These are phyloP conservation scores for Auricularia heimuer DNA, from an alignment of 768 basidiomycete species.

Conservation along the genomic window DNA sequence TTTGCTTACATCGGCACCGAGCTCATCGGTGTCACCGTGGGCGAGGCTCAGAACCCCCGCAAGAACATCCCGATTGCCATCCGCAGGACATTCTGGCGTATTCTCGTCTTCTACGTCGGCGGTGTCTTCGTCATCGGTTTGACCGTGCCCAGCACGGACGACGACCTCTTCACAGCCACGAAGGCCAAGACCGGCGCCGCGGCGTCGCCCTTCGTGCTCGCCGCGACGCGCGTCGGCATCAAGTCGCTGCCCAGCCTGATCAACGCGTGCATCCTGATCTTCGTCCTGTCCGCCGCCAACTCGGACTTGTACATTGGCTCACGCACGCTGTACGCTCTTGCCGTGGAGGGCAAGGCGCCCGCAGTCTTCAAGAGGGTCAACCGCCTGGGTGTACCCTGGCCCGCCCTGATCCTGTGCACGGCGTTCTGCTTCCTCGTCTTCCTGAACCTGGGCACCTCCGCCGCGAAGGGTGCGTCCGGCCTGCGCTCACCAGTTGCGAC, in stretches of 20 bases:
- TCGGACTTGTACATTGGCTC: constrained; percentile 50
- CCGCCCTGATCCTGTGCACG: constrained; percentile 42
- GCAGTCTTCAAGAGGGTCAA: constrained; percentile 29
- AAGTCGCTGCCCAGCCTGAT: constrained; percentile 52
- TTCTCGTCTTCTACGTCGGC: constrained; percentile 55
- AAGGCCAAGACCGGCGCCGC: constrained; percentile 36
- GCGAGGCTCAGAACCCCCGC: constrained; percentile 58
- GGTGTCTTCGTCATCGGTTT: constrained; percentile 65
- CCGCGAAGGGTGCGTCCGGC: constrained; percentile 35
- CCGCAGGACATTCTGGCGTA: constrained; percentile 48
- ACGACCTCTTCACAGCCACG: constrained; percentile 32
- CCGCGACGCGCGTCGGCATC: constrained; percentile 41
- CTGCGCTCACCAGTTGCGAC: background rate
- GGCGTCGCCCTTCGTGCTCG: constrained; percentile 57
- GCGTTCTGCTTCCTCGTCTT: constrained; percentile 48
- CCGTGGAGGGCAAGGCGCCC: constrained; percentile 38
- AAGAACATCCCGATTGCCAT: constrained; percentile 68
- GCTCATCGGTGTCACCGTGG: constrained; percentile 56
- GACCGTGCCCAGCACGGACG: constrained; percentile 51
- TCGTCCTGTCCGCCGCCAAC: constrained; percentile 45
- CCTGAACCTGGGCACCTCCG: constrained; percentile 42
- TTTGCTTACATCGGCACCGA: constrained; percentile 73
- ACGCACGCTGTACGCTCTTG: constrained; percentile 38
- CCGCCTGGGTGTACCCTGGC: constrained; percentile 22
- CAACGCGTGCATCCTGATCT: constrained; percentile 52